A percentile compares a stretch with the other conserved stretches of the same genome.
Evolutionary conservation across 306 rosid genomes (phyloP).

Genomic region (Crotalaria pallida): DNA sequence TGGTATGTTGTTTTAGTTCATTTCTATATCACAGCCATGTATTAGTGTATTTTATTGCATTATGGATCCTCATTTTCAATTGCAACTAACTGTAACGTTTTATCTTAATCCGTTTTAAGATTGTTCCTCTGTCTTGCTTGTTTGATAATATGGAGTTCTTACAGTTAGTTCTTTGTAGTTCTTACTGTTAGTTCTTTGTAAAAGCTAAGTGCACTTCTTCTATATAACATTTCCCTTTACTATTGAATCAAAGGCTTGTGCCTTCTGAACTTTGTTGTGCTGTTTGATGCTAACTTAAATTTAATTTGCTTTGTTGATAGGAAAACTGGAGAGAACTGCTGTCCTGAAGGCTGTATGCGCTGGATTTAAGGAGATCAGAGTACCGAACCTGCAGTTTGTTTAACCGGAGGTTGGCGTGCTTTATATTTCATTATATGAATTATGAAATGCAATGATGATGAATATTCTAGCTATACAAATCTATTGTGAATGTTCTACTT

Average conservation of each 20-base stretch:
- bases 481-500: background rate
- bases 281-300: no score
- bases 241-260: no score
- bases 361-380: conserved; percentile 87
- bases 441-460: background rate
- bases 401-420: conserved; percentile 57
- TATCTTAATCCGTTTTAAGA: no score
- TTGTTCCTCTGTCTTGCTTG: no score
- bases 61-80: conserved; percentile 15
- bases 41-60: conserved; percentile 1
- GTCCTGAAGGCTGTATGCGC: conserved; percentile 80
- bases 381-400: conserved; percentile 71
- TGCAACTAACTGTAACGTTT: background rate
- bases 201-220: no score
- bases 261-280: no score
- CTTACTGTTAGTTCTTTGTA: no score
- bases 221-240: no score
- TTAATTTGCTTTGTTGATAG: conserved; percentile 35
- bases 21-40: background rate
- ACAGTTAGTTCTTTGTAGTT: no score
- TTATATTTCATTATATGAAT: conserved; percentile 2
- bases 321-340: conserved; percentile 78
- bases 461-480: background rate
- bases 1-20: conserved; percentile 31
- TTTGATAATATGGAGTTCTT: no score